Evolutionary conservation across 495 filamentous ascomycete genomes (phyloP).

Genomic region (Amorphotheca resinae): DNA sequence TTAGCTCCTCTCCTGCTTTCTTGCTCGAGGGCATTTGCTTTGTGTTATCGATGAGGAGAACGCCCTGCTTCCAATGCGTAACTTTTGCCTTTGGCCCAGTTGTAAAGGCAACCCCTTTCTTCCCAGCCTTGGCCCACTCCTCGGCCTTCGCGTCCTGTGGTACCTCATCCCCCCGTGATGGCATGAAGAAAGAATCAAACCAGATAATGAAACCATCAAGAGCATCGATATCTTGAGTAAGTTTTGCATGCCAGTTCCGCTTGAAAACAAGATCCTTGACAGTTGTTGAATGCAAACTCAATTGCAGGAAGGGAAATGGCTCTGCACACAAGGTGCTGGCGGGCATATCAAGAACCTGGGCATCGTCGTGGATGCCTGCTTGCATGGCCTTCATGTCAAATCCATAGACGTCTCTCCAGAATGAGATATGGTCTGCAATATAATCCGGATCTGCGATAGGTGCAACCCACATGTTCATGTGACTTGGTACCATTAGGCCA

Average conservation of each 20-base stretch:
- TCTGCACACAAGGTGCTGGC: conserved; percentile 32
- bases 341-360: conserved; percentile 37
- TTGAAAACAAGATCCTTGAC: conserved; percentile 45
- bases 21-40: conserved; percentile 20
- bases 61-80: conserved; percentile 83
- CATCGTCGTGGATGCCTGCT: conserved; percentile 46
- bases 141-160: conserved; percentile 31
- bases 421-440: conserved; percentile 79
- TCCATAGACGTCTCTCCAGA: conserved; percentile 98
- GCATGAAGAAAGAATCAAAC: conserved; percentile 71
- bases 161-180: conserved; percentile 31
- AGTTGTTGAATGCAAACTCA: conserved; percentile 43
- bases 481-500: conserved; percentile 84
- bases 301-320: conserved; percentile 40
- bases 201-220: conserved; percentile 67
- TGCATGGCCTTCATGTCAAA: conserved; percentile 89
- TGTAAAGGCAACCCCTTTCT: conserved; percentile 50
- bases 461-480: conserved; percentile 79
- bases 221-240: conserved; percentile 40
- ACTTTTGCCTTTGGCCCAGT: conserved; percentile 67
- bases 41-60: conserved; percentile 33
- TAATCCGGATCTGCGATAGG: conserved; percentile 81
- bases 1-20: conserved; percentile 26
- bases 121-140: conserved; percentile 24
- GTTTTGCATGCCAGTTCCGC: conserved; percentile 39